Evolutionary conservation across 306 rosid genomes (phyloP).

Genomic region (Rosa multiflora): DNA sequence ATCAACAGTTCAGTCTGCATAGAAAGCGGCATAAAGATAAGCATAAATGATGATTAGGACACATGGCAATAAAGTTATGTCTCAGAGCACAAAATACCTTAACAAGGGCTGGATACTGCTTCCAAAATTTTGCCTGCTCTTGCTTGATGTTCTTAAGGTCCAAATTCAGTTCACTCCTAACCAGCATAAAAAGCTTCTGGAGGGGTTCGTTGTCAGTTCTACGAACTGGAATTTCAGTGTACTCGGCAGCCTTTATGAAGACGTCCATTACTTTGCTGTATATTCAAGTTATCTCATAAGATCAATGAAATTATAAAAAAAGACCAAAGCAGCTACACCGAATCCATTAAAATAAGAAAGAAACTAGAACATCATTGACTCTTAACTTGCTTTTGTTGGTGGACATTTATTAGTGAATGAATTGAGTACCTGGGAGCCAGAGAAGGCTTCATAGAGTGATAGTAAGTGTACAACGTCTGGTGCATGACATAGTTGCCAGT

Average conservation of each 20-base stretch:
- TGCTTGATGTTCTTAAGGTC: conserved; percentile 98
- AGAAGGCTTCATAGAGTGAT: conserved; percentile 89
- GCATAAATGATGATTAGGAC: conserved; percentile 15
- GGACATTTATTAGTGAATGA: conserved; percentile 5
- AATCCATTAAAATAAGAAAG: not conserved
- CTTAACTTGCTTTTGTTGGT: not conserved
- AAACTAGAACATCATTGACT: not conserved
- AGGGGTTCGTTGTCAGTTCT: conserved; percentile 93
- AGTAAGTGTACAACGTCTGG: conserved; percentile 85
- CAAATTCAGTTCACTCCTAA: conserved; percentile 95
- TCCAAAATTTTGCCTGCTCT: conserved; percentile 98
- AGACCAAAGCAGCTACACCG: not conserved
- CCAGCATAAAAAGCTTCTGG: conserved; percentile 92
- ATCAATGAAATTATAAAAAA: conserved; percentile 1
- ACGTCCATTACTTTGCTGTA: conserved; percentile 99
- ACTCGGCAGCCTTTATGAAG: conserved; percentile 94
- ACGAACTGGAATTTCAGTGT: conserved; percentile 94
- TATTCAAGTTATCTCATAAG: conserved; percentile 17
- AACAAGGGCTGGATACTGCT: conserved; percentile 95
- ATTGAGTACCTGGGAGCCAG: conserved; percentile 82
- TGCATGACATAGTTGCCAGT: conserved; percentile 98
- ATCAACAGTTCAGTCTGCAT: conserved; percentile 92
- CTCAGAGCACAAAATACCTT: conserved; percentile 55
- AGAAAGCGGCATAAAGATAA: conserved; percentile 32
- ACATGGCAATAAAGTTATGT: not conserved